Evolutionary conservation across 179 eudicot species (phyloP), one percentile per base, ranked within the genome.

Genomic region (Vitellaria paradoxa): DNA sequence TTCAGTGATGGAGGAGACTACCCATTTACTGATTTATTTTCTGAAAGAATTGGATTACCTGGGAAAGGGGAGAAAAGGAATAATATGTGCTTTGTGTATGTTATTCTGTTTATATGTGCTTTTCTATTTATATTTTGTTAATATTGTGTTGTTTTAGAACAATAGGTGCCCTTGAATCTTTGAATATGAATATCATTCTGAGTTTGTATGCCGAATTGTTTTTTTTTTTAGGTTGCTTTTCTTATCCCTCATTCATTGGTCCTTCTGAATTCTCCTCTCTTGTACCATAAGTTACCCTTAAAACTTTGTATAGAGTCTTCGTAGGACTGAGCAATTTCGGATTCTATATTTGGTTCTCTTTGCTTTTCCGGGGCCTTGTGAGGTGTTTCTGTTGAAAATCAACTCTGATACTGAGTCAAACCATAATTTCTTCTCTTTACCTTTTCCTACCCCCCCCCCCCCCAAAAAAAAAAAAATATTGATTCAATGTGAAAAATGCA

Each of bases 141-240:
- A 45, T 60, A 59, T 9, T 73, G 70, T 81, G 74, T 74, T 57
- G 65, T 13, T 72, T 68, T 53, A 50, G 30, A 65, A 71, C 68
- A 65, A 55, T 46, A 65, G 73, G 70, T 76, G 61, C 79, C 79
- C 68, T 73, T 74, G 70, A 86, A 77, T 86, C 81, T 75, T 81
- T 70, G 73, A 83, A 81, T 72, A 37, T 72, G 21, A 71, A 20
- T 75, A 53, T 18, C 45, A 20, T 20, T 75, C 40, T 82, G 52
- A 66, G 65, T 65, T 20, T 72, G 68, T 64, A 53, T 62, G 42
- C 74, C 57, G 45, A 74, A 79, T 68, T 67, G 77, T 65, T 47
- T 52, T 23, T 59, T 72, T 30, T 52, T n/a, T 37, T 53, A 47
- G 15, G 24, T 42, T 42, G 45, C 45, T 42, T 42, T 42, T 42